A percentile compares a stretch with the other conserved stretches of the same genome.
Conservation (phyloP, 495 filamentous ascomycete species). For the Podospora anserina region DNA sequence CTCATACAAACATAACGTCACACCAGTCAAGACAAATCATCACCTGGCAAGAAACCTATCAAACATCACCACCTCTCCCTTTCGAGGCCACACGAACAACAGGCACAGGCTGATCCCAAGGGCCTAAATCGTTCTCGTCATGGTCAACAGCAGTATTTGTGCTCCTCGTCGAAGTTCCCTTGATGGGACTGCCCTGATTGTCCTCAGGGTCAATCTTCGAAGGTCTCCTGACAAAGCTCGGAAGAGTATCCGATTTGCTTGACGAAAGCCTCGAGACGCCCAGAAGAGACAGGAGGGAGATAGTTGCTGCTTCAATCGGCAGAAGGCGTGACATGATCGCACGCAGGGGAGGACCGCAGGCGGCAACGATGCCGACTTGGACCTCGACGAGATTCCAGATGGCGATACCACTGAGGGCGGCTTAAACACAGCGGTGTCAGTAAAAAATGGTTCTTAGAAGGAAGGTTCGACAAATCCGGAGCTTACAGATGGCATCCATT, state of each 20-base stretch:
- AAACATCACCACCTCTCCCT: no score
- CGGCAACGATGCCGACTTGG: slow-evolving; percentile 26
- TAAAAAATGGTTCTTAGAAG: no score
- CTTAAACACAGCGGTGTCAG: slow-evolving; percentile 2
- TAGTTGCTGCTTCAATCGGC: slow-evolving; percentile 9
- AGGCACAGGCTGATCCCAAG: not conserved
- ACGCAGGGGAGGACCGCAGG: slow-evolving; percentile 20
- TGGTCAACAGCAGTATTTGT: not conserved
- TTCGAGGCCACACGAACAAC: not conserved
- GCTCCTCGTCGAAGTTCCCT: not conserved
- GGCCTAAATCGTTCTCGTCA: not conserved
- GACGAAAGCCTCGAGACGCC: not conserved
- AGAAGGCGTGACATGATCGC: slow-evolving; percentile 12
- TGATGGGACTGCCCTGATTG: not conserved
- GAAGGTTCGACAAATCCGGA: no score
- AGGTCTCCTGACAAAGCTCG: slow-evolving; percentile 3
- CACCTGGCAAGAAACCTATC: no score
- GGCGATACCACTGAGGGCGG: slow-evolving; percentile 12
- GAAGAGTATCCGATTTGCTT: not conserved
- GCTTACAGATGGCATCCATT: slow-evolving; percentile 23
- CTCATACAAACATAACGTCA: no score
- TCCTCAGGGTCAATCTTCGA: not conserved
- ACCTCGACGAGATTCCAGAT: slow-evolving; percentile 27
- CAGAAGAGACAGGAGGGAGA: slow-evolving; percentile 15
- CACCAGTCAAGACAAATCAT: no score